Evolutionary conservation across 371 early-diverging fungal species (phyloP).

Genomic region (Umbelopsis sp.): DNA sequence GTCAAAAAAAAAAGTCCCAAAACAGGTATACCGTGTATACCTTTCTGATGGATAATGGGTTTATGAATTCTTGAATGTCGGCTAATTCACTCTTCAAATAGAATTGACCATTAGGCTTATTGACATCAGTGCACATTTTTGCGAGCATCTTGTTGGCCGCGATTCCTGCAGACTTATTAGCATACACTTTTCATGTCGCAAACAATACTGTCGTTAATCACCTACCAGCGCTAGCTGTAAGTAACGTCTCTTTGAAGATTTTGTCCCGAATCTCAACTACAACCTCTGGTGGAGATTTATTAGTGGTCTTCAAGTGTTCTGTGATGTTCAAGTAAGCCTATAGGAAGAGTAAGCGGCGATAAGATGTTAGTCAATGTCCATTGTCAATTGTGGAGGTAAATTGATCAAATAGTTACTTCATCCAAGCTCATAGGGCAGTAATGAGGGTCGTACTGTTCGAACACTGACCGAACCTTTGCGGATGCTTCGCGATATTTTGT

Average conservation of each 20-base stretch:
- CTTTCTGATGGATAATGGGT: constrained; percentile 36
- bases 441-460: constrained; percentile 60
- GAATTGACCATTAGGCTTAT: constrained; percentile 74
- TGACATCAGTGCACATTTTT: constrained; percentile 62
- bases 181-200: not conserved
- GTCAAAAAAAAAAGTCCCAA: no score
- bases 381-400: no score
- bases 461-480: constrained; percentile 49
- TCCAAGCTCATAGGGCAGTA: constrained; percentile 63
- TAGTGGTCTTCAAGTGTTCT: constrained; percentile 46
- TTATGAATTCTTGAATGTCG: constrained; percentile 34
- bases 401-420: constrained; percentile 43
- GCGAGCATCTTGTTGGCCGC: constrained; percentile 64
- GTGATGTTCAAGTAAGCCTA: constrained; percentile 68
- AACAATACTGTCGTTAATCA: not conserved
- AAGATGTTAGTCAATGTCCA: no score
- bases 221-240: constrained; percentile 68
- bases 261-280: constrained; percentile 58
- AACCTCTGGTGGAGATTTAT: constrained; percentile 48
- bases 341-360: no score
- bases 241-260: constrained; percentile 53
- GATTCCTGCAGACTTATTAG: constrained; percentile 40
- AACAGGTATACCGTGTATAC: constrained; percentile 13
- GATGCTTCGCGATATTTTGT: constrained; percentile 58
- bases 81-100: constrained; percentile 37